A percentile compares a stretch with the other conserved stretches of the same genome.
Evolutionary conservation across 2,329 filamentous ascomycete species (phyloP).

Genomic region (Hirsutella thompsonii): DNA sequence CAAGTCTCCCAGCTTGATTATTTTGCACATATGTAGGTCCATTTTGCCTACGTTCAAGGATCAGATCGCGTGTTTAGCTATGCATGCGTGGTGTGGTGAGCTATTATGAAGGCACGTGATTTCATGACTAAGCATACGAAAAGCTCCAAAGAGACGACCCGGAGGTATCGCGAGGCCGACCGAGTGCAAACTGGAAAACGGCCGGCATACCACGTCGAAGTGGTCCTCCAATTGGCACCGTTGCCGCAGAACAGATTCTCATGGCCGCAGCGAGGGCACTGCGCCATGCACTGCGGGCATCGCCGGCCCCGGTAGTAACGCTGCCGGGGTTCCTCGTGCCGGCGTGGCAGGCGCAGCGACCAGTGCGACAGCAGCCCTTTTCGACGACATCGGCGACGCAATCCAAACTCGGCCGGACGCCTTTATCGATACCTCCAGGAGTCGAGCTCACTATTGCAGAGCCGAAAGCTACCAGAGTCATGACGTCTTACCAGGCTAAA

Average conservation of each 20-base stretch:
- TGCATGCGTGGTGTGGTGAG: too few relatives aligned
- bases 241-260: slow-evolving; percentile 5
- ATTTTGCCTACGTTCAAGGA: too few relatives aligned
- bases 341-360: slow-evolving; percentile 44
- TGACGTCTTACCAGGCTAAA: slow-evolving; percentile 47
- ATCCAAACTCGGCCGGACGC: slow-evolving; percentile 78
- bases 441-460: slow-evolving; percentile 66
- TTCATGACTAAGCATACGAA: slow-evolving; percentile 9
- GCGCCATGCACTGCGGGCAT: slow-evolving; percentile 39
- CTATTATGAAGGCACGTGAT: not conserved
- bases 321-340: slow-evolving; percentile 63
- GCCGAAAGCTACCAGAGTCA: slow-evolving; percentile 37
- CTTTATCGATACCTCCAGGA: slow-evolving; percentile 69
- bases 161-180: not conserved
- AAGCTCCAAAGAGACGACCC: slow-evolving; percentile 1
- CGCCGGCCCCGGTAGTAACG: slow-evolving; percentile 32
- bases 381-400: slow-evolving; percentile 52
- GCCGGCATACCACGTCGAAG: too few relatives aligned
- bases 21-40: too few relatives aligned
- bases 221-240: not conserved
- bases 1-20: too few relatives aligned
- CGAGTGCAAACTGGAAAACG: too few relatives aligned
- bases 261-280: slow-evolving; percentile 42
- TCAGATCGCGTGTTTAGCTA: too few relatives aligned
- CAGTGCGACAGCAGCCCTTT: slow-evolving; percentile 40